Conservation (phyloP, 2,329 filamentous ascomycete genomes). For the Epichloe uncinata region DNA sequence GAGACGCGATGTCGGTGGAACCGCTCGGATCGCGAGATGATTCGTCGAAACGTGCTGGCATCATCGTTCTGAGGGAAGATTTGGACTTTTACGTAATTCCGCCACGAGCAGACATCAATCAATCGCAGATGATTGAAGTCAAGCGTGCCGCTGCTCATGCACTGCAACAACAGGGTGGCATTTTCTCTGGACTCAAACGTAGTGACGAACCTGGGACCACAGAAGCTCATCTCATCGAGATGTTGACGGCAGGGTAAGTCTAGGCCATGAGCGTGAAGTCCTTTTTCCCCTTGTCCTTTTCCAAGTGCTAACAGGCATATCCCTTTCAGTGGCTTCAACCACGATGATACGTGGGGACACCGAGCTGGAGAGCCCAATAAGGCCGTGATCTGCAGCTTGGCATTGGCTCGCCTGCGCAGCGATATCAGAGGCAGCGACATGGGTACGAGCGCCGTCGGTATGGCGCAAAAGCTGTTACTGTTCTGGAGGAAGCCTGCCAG, state of each 20-base stretch:
- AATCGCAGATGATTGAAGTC: slow-evolving; percentile 86
- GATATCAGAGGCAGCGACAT: slow-evolving; percentile 73
- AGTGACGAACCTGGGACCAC: slow-evolving; percentile 95
- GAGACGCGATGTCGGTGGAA: slow-evolving; percentile 54
- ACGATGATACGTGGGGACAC: slow-evolving; percentile 91
- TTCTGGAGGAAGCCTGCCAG: slow-evolving; percentile 97
- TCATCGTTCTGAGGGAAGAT: slow-evolving; percentile 92
- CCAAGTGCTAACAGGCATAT: background rate
- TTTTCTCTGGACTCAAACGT: slow-evolving; percentile 88
- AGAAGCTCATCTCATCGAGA: slow-evolving; percentile 96
- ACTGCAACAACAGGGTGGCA: slow-evolving; percentile 80
- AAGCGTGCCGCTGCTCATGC: slow-evolving; percentile 83
- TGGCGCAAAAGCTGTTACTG: slow-evolving; percentile 94
- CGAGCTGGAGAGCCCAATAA: slow-evolving; percentile 97
- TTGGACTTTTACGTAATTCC: slow-evolving; percentile 97
- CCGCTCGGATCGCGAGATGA: slow-evolving; percentile 55
- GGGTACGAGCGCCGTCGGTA: slow-evolving; percentile 72
- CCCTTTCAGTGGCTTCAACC: slow-evolving; percentile 70
- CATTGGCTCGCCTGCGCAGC: slow-evolving; percentile 80
- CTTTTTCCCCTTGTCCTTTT: background rate
- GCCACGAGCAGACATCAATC: slow-evolving; percentile 68
- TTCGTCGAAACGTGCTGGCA: slow-evolving; percentile 85
- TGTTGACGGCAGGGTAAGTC: slow-evolving; percentile 91
- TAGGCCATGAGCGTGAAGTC: background rate
- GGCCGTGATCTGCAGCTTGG: slow-evolving; percentile 93